phyloP scores from a whole-genome alignment of 768 basidiomycete genomes.

The Cyclocybe aegerita region DNA sequence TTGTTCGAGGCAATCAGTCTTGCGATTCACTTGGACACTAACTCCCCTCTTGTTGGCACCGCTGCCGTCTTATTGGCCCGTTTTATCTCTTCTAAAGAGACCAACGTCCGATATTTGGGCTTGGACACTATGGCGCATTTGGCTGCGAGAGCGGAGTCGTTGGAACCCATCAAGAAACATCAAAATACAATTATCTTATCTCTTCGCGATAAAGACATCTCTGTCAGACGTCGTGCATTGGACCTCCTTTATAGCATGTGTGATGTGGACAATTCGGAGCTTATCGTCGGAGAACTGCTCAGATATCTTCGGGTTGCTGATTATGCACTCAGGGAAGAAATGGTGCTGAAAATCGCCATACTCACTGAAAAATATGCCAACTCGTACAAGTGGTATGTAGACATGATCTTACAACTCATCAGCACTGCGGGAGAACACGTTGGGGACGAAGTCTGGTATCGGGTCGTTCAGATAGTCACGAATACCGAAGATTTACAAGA shows the following conservation, averaged over 20 bases:
- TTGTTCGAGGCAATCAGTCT: constrained; percentile 97
- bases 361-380: constrained; percentile 98
- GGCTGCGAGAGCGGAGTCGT: constrained; percentile 87
- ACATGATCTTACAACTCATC: constrained; percentile 94
- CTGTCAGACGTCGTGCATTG: constrained; percentile 88
- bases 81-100: constrained; percentile 97
- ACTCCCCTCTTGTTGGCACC: constrained; percentile 81
- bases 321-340: constrained; percentile 94
- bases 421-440: constrained; percentile 98
- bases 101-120: constrained; percentile 96
- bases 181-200: constrained; percentile 95
- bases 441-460: constrained; percentile 99
- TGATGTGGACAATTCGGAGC: constrained; percentile 93
- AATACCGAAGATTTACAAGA: constrained; percentile 98
- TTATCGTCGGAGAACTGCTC: constrained; percentile 93
- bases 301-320: constrained; percentile 96
- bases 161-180: constrained; percentile 92
- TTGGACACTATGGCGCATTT: constrained; percentile 98
- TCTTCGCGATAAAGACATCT: constrained; percentile 95
- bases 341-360: constrained; percentile 98
- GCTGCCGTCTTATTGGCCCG: constrained; percentile 91
- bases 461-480: constrained; percentile 96
- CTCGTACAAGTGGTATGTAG: constrained; percentile 99
- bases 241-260: constrained; percentile 99
- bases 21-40: constrained; percentile 93